phyloP scores from a whole-genome alignment of 176 grass and related monocot genomes.

The Bonia amplexicaulis region DNA sequence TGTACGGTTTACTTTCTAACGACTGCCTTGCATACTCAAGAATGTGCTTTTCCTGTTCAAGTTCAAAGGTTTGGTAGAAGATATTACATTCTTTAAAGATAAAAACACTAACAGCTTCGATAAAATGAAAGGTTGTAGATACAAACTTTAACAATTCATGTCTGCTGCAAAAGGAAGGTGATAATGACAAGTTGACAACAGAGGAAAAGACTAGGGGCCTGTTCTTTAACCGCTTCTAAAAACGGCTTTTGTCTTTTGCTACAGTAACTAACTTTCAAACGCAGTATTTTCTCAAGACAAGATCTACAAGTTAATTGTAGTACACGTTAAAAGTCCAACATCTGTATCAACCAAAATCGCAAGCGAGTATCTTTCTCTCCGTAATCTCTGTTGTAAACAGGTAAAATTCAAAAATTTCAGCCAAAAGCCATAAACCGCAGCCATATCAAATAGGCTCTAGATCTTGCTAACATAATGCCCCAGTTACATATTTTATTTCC shows the following conservation, averaged over 20 bases:
- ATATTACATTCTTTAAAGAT: conserved; percentile 9
- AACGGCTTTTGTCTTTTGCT: too few species aligned
- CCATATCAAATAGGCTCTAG: too few species aligned
- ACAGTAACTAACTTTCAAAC: too few species aligned
- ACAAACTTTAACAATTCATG: background rate
- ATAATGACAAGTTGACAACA: background rate
- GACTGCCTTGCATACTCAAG: conserved; percentile 51
- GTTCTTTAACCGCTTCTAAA: too few species aligned
- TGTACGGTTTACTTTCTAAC: conserved; percentile 46
- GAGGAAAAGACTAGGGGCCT: background rate
- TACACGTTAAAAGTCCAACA: too few species aligned
- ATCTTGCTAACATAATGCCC: background rate
- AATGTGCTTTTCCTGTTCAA: conserved; percentile 72
- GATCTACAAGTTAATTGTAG: too few species aligned
- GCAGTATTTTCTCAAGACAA: too few species aligned
- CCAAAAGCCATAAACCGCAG: too few species aligned
- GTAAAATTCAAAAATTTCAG: too few species aligned
- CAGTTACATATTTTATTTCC: background rate
- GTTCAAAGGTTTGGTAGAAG: conserved; percentile 23
- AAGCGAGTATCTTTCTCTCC: too few species aligned
- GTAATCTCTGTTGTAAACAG: too few species aligned
- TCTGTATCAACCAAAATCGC: too few species aligned
- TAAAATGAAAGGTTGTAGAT: background rate
- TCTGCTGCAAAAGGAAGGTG: background rate
- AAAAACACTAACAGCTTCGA: background rate